Conservation (phyloP, 768 basidiomycete species). For the Russula sp. region DNA sequence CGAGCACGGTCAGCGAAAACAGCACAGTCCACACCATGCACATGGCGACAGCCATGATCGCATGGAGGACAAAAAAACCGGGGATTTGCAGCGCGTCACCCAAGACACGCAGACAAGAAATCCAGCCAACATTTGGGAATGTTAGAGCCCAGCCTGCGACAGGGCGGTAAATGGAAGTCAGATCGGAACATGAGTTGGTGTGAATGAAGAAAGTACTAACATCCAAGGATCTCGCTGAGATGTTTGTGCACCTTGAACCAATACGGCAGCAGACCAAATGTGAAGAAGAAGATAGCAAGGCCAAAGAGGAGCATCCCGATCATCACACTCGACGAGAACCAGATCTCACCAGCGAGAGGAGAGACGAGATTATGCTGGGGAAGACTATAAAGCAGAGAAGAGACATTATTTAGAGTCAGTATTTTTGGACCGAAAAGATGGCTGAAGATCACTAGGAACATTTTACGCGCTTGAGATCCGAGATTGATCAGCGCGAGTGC, state of each 20-base stretch:
- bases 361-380: constrained; percentile 34
- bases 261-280: constrained; percentile 41
- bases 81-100: constrained; percentile 38
- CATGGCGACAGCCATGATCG: constrained; percentile 39
- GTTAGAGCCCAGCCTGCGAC: constrained; percentile 40
- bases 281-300: constrained; percentile 43
- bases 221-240: constrained; percentile 42
- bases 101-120: constrained; percentile 36
- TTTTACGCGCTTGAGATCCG: constrained; percentile 34
- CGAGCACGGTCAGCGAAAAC: constrained; percentile 37
- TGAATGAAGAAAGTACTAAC: constrained; percentile 26
- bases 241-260: constrained; percentile 46
- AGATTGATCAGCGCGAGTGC: constrained; percentile 43
- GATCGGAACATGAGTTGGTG: background rate
- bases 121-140: constrained; percentile 47
- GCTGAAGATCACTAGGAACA: constrained; percentile 29
- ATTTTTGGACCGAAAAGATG: background rate
- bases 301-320: constrained; percentile 39
- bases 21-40: constrained; percentile 38
- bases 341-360: constrained; percentile 39
- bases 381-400: constrained; percentile 27
- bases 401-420: background rate
- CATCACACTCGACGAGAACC: constrained; percentile 40
- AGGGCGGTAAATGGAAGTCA: background rate
- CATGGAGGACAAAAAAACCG: constrained; percentile 37